Conservation (phyloP, 2,329 filamentous ascomycete species). For the Colletotrichum endophyticum region DNA sequence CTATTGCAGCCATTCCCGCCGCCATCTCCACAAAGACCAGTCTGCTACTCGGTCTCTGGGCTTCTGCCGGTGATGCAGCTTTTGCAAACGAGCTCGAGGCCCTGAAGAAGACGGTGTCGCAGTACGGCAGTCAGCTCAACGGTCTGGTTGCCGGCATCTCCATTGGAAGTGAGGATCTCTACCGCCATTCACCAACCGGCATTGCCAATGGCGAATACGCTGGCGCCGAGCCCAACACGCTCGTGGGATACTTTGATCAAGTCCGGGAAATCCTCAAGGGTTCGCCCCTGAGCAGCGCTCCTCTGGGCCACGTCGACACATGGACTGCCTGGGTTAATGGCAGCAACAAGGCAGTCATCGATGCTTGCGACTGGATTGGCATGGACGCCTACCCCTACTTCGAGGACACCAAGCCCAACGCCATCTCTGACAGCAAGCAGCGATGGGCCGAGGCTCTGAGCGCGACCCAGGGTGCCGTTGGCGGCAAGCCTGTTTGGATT, state of each 20-base stretch:
- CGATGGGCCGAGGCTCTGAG: constrained; percentile 73
- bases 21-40: constrained; percentile 81
- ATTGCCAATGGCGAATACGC: constrained; percentile 64
- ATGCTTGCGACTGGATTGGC: constrained; percentile 78
- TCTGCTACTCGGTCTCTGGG: constrained; percentile 85
- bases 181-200: constrained; percentile 77
- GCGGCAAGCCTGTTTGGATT: constrained; percentile 79
- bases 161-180: constrained; percentile 85
- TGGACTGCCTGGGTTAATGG: constrained; percentile 81
- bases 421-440: constrained; percentile 64
- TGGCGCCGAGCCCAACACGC: constrained; percentile 65
- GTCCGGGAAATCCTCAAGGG: constrained; percentile 68
- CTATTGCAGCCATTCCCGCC: constrained; percentile 78
- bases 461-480: constrained; percentile 61
- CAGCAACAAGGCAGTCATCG: constrained; percentile 73
- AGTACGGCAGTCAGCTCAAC: constrained; percentile 71
- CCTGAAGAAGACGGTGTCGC: constrained; percentile 69
- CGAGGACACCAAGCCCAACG: constrained; percentile 71
- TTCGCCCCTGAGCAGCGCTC: constrained; percentile 61
- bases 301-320: constrained; percentile 87
- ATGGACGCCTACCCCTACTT: constrained; percentile 89
- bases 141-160: constrained; percentile 80
- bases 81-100: constrained; percentile 79
- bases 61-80: constrained; percentile 65
- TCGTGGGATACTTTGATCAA: constrained; percentile 74